Conservation (phyloP, 805 yeast species). For the Lipomyces chichibuensis region DNA sequence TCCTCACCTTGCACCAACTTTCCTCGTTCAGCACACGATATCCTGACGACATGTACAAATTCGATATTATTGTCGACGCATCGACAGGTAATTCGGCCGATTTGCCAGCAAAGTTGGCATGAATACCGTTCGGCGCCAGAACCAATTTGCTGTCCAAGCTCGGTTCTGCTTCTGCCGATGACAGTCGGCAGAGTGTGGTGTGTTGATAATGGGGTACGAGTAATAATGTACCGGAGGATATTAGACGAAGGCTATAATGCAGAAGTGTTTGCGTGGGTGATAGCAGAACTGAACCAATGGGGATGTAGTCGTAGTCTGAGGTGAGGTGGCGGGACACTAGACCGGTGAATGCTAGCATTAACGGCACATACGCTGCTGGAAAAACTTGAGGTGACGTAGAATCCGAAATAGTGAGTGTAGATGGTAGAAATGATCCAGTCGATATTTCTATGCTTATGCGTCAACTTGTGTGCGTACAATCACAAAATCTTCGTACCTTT, state of each 20-base stretch:
- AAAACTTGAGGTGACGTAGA: constrained; percentile 25
- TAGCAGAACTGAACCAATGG: constrained; percentile 30
- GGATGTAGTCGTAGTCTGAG: constrained; percentile 29
- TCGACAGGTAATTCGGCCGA: constrained; percentile 26
- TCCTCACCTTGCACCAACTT: constrained; percentile 27
- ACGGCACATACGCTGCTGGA: constrained; percentile 34
- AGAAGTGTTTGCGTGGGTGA: constrained; percentile 20
- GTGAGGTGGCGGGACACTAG: constrained; percentile 28
- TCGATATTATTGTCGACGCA: constrained; percentile 24
- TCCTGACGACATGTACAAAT: constrained; percentile 24
- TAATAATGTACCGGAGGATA: constrained; percentile 31
- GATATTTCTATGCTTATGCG: constrained; percentile 25
- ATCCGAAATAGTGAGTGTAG: constrained; percentile 27
- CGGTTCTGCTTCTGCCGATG: constrained; percentile 4
- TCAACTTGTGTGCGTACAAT: neutral
- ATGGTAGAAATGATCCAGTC: constrained; percentile 34
- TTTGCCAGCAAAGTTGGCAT: constrained; percentile 17
- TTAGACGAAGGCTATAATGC: constrained; percentile 20
- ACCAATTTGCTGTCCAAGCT: constrained; percentile 18
- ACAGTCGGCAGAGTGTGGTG: constrained; percentile 16
- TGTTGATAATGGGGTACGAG: constrained; percentile 26
- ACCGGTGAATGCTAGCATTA: constrained; percentile 30
- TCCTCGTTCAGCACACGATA: constrained; percentile 22
- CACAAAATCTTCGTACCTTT: constrained; percentile 22
- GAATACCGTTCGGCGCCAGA: constrained; percentile 31